Conservation (phyloP, 345 rosid species). For the Pistacia atlantica region DNA sequence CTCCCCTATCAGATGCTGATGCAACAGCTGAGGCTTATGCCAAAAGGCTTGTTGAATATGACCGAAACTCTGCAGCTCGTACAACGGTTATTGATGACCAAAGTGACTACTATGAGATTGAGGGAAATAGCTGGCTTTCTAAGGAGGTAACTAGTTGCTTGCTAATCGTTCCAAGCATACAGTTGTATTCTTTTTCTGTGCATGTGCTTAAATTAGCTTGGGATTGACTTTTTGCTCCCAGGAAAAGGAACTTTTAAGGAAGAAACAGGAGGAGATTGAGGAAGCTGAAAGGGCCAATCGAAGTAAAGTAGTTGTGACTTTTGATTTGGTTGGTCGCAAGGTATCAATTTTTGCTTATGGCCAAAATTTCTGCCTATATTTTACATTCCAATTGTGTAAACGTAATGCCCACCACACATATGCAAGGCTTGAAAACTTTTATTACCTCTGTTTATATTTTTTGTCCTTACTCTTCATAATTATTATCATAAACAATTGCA, state of each 20-base stretch:
- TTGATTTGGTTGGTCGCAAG: slow-evolving; percentile 97
- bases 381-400: background rate
- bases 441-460: background rate
- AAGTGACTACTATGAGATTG: slow-evolving; percentile 93
- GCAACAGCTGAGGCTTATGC: slow-evolving; percentile 87
- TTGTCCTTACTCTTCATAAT: background rate
- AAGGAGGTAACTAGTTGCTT: slow-evolving; percentile 59
- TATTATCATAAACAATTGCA: background rate
- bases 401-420: background rate
- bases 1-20: slow-evolving; percentile 78
- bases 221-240: slow-evolving; percentile 18
- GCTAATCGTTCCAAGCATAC: background rate
- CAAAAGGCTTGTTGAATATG: slow-evolving; percentile 90
- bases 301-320: slow-evolving; percentile 80
- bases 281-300: slow-evolving; percentile 74
- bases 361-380: background rate
- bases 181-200: background rate
- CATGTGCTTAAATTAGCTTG: slow-evolving; percentile 11
- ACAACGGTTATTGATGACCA: slow-evolving; percentile 97
- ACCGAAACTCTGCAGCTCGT: slow-evolving; percentile 87
- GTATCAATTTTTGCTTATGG: slow-evolving; percentile 31
- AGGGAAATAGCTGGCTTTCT: slow-evolving; percentile 91
- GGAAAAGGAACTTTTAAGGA: slow-evolving; percentile 87
- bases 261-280: slow-evolving; percentile 77
- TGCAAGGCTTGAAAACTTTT: background rate